Base-by-base conservation (phyloP, 2,329 filamentous ascomycete genomes). In the Diaporthe citri region DNA sequence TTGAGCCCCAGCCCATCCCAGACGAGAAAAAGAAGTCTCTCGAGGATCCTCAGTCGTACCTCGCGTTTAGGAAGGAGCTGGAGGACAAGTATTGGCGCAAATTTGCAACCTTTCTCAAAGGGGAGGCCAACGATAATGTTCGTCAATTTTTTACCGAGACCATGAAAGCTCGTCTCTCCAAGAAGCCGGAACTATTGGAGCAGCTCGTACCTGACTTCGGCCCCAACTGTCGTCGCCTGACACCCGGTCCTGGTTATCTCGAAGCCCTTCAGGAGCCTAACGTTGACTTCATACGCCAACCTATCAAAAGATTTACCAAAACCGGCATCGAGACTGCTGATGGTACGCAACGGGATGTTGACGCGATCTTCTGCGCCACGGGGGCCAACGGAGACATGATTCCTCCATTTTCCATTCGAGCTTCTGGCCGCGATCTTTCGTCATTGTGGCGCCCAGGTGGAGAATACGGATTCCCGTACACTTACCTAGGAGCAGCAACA, bases 341-440 rank as follows among this genome's bases (percentile, higher is more conserved):
- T 77, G 91, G 91, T 2, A 80, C 80, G 0, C 84, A 88, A 41
- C 84, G 90, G 4, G 86, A 90, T 22, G 90, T 93, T 0, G 92
- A 93, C 75, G 90, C 90, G 20, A 84, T 94, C 7, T 90, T 94
- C 77, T 94, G 92, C 78, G 90, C 92, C 1, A 95, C 93, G 0
- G 93, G 93, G 1, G 91, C 91, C 12, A 92, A 93, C 77, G 86
- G 87, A 15, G 87, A 90, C 77, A 86, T 89, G 81, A 84, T 88
- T 0, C 91, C 91, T 0, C 88, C 88, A 0, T 94, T 94, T 77
- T 85, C 90, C 0, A 89, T 94, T 77, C 84, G 85, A 34, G 88
- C 90, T 1, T 82, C 87, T 64, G 90, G 88, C 3, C 81, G 86
- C 12, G 87, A 92, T 73, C 83, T 94, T 2, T 82, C 85, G 15